Conservation (phyloP, 495 filamentous ascomycete genomes). For the Aspergillus affinis region DNA sequence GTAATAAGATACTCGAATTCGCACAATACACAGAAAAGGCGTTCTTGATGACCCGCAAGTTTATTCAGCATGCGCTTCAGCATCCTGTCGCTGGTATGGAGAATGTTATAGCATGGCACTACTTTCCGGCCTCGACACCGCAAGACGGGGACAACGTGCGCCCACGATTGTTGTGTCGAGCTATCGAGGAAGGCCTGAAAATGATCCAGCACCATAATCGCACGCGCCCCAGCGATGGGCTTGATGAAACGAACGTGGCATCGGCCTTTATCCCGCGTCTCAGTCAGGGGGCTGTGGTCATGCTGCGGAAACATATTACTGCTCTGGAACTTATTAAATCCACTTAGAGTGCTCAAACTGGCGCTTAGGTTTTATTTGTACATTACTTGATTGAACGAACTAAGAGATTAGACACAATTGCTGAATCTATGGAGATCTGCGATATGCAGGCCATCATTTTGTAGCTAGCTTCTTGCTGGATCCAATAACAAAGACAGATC, state of each 20-base stretch:
- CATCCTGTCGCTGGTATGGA: slow-evolving; percentile 43
- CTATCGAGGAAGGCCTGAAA: slow-evolving; percentile 32
- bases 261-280: slow-evolving; percentile 29
- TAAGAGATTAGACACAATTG: too few species aligned
- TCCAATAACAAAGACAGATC: too few species aligned
- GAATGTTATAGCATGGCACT: slow-evolving; percentile 52
- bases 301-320: slow-evolving; percentile 27
- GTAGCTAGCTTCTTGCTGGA: too few species aligned
- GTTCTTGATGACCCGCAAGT: slow-evolving; percentile 52
- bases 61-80: slow-evolving; percentile 50
- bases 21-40: slow-evolving; percentile 55
- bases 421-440: neutral
- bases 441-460: neutral
- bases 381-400: too few species aligned
- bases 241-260: slow-evolving; percentile 12
- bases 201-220: slow-evolving; percentile 32
- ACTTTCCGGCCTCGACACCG: slow-evolving; percentile 31
- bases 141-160: slow-evolving; percentile 6
- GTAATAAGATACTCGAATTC: slow-evolving; percentile 45
- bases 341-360: neutral
- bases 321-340: slow-evolving; percentile 22
- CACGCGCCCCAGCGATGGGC: slow-evolving; percentile 13
- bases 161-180: slow-evolving; percentile 37
- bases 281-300: slow-evolving; percentile 36
- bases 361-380: neutral